Conservation (phyloP, 176 grass and related monocot species). For the Cenchrus purpureus region DNA sequence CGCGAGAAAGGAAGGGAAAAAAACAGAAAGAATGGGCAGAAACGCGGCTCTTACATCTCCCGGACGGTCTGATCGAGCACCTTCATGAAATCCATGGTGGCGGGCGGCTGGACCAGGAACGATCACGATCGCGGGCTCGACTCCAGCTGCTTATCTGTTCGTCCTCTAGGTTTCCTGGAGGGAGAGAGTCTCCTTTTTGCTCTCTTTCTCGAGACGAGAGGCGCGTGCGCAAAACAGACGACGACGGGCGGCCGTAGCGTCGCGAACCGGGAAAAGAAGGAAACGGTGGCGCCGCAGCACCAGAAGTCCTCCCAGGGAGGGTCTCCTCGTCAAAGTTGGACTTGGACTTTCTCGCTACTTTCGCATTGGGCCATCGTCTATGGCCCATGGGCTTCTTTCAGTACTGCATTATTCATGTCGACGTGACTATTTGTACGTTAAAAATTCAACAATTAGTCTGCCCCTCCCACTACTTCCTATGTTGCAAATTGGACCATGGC, state of each 20-base stretch:
- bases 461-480: too few relatives aligned
- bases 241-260: not conserved
- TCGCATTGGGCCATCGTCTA: not conserved
- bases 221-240: not conserved
- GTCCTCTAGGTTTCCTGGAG: slow-evolving; percentile 25
- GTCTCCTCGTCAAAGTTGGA: not conserved
- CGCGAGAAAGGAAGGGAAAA: not conserved
- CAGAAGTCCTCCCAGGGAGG: too few relatives aligned
- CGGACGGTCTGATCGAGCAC: slow-evolving; percentile 75
- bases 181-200: not conserved
- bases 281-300: slow-evolving; percentile 25
- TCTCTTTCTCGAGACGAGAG: not conserved
- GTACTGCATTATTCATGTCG: too few relatives aligned
- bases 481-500: too few relatives aligned
- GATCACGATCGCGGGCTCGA: slow-evolving; percentile 7
- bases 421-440: too few relatives aligned
- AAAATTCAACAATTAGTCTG: too few relatives aligned
- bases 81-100: slow-evolving; percentile 91
- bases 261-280: slow-evolving; percentile 5
- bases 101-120: not conserved
- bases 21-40: not conserved
- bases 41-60: slow-evolving; percentile 63
- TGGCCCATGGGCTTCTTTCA: not conserved
- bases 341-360: not conserved
- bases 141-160: not conserved